A percentile compares a stretch with the other conserved stretches of the same genome.
Evolutionary conservation across 306 rosid genomes (phyloP).

Genomic region (Hippophae gyantsensis): DNA sequence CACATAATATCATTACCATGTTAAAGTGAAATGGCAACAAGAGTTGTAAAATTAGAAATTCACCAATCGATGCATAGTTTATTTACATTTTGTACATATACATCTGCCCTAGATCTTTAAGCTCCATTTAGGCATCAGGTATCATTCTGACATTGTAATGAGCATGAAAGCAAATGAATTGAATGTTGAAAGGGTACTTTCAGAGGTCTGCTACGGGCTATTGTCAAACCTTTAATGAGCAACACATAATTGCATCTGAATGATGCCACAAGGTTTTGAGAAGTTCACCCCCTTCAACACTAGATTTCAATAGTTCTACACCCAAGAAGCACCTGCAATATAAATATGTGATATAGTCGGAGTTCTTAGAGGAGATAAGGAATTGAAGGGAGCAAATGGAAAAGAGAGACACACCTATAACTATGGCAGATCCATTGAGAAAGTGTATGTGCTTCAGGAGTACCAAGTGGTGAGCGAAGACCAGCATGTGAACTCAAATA

Average conservation of each 20-base stretch:
- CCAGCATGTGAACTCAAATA: constrained; percentile 77
- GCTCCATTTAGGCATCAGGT: too few relatives aligned
- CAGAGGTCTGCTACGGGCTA: background rate
- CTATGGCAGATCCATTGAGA: constrained; percentile 96
- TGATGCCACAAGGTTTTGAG: constrained; percentile 93
- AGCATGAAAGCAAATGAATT: background rate
- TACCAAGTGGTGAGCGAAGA: constrained; percentile 77
- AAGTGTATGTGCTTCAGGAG: constrained; percentile 98
- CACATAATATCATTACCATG: too few relatives aligned
- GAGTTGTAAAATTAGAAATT: too few relatives aligned
- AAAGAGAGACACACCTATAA: constrained; percentile 46
- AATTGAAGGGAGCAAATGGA: background rate
- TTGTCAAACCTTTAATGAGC: constrained; percentile 69
- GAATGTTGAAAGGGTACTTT: background rate
- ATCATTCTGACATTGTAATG: too few relatives aligned
- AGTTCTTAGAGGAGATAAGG: background rate
- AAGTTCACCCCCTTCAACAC: constrained; percentile 64
- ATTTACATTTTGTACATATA: too few relatives aligned
- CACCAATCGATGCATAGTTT: too few relatives aligned
- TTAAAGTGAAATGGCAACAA: too few relatives aligned
- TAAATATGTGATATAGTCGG: constrained; percentile 8
- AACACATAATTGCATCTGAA: constrained; percentile 88
- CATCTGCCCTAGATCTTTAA: too few relatives aligned
- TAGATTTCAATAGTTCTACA: constrained; percentile 69
- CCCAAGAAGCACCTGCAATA: constrained; percentile 77